Evolutionary conservation across 2,329 filamentous ascomycete genomes (phyloP).

Genomic region (Epichloe uncinata): DNA sequence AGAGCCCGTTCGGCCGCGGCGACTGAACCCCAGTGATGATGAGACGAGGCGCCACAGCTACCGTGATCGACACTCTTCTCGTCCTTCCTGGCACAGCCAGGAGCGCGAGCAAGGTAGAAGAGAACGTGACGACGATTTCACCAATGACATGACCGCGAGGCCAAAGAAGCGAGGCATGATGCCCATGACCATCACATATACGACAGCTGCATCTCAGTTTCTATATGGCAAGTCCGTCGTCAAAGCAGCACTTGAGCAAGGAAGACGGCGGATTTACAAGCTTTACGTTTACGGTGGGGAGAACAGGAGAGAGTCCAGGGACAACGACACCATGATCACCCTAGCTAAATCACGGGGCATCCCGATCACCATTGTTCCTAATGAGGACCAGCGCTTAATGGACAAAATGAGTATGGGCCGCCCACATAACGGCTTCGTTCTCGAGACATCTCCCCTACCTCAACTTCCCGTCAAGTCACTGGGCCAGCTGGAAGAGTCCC

Average conservation of each 20-base stretch:
- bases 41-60: neutral
- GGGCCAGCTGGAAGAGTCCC: slow-evolving; percentile 30
- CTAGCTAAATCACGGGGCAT: slow-evolving; percentile 38
- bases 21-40: neutral
- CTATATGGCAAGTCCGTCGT: slow-evolving; percentile 78
- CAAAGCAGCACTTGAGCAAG: slow-evolving; percentile 56
- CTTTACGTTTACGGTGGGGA: slow-evolving; percentile 61
- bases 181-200: slow-evolving; percentile 38
- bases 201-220: slow-evolving; percentile 81
- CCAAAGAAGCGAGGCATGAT: slow-evolving; percentile 19
- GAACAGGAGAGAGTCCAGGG: slow-evolving; percentile 36
- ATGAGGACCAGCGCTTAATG: slow-evolving; percentile 53
- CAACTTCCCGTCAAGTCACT: slow-evolving; percentile 52
- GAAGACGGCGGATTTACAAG: slow-evolving; percentile 63
- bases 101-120: neutral
- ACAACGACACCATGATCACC: slow-evolving; percentile 29
- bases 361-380: slow-evolving; percentile 42
- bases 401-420: slow-evolving; percentile 72
- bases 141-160: neutral
- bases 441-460: slow-evolving; percentile 77
- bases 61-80: neutral
- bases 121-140: neutral
- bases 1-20: slow-evolving; percentile 12
- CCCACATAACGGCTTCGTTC: slow-evolving; percentile 79
- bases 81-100: neutral